These are phyloP conservation scores for Rubroboletus pulcherrimus DNA, from an alignment of 768 basidiomycete species.

Conservation along the genomic window DNA sequence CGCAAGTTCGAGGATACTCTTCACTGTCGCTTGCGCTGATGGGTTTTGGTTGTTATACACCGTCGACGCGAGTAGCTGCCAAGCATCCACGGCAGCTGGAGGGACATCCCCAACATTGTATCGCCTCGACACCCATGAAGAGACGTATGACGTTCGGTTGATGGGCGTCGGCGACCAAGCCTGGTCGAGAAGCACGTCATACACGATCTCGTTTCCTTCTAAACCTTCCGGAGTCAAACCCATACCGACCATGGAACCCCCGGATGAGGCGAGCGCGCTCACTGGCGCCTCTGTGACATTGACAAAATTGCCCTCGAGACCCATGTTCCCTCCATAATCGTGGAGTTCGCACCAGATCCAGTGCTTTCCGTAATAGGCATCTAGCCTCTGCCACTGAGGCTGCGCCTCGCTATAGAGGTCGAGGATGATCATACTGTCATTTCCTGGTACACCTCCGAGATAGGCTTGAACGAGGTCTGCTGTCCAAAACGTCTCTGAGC, in stretches of 20 bases:
- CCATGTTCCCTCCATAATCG: constrained; percentile 38
- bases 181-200: constrained; percentile 39
- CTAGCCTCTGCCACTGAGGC: constrained; percentile 41
- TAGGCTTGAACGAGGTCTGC: constrained; percentile 38
- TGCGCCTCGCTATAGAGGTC: constrained; percentile 39
- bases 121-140: constrained; percentile 25
- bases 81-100: too few relatives aligned
- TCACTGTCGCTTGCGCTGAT: too few relatives aligned
- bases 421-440: constrained; percentile 39
- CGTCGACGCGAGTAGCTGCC: too few relatives aligned
- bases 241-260: constrained; percentile 34
- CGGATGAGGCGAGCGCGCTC: constrained; percentile 20
- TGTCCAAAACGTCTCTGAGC: constrained; percentile 36
- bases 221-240: constrained; percentile 39
- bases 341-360: constrained; percentile 44
- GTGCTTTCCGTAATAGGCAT: constrained; percentile 36
- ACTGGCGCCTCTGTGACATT: constrained; percentile 33
- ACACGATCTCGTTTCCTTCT: constrained; percentile 43
- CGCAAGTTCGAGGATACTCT: too few relatives aligned
- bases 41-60: too few relatives aligned
- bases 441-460: constrained; percentile 35
- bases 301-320: constrained; percentile 36
- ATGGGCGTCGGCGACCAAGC: constrained; percentile 37
- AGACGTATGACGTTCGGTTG: constrained; percentile 30
- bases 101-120: too few relatives aligned